Evolutionary conservation across 2,329 filamentous ascomycete species (phyloP), one percentile per base, ranked within the genome.

Genomic region (Huntiella abstrusa): DNA sequence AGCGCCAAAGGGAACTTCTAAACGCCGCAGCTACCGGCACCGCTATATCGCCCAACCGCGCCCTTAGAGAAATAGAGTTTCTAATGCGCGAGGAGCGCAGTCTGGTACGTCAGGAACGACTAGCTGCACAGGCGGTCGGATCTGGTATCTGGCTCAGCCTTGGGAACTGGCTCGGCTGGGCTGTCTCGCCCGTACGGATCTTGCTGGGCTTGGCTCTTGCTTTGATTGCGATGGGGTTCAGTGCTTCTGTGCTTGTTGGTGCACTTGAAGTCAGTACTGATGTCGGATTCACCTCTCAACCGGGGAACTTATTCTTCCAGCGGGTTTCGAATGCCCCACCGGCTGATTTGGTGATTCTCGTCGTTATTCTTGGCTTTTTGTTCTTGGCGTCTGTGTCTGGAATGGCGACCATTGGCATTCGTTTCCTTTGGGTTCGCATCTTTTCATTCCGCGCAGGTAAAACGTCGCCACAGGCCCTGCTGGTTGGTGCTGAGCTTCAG

Each of bases 381-480:
- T 96, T 98, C 64, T 78, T 74, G 62, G 81, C 83, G 56, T 87
- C 86, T 7, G 79, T 98, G 44, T 75, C 85, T 1, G 91, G 91
- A 12, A 77, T 96, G 45, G 83, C 86, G 3, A 74, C 77, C 1
- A 74, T 95, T 49, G 91, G 91, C 40, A 94, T 98, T 55, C 83
- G 91, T 53, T 94, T 98, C 69, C 73, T 98, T 45, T 98, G 91
- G 91, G 70, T 98, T 54, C 80, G 75, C 49, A 77, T 98, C 56
- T 96, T 96, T 71, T 78, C 81, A 59, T 88, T 98, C 55, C 77
- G 85, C 55, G 84, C 81, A 57, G 85, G 86, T 22, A 77, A 87
- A 54, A 96, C 88, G 1, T 80, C 83, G 0, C 91, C 91, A 0
- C 91, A 96, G 60, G 91, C 88, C 1, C 70, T 98, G 5, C 74